Percentiles rank a stretch among this genome's conserved stretches.
These are phyloP conservation scores for Aspergillus sp. DNA, from an alignment of 2,329 filamentous ascomycete genomes.

Conservation along the genomic window DNA sequence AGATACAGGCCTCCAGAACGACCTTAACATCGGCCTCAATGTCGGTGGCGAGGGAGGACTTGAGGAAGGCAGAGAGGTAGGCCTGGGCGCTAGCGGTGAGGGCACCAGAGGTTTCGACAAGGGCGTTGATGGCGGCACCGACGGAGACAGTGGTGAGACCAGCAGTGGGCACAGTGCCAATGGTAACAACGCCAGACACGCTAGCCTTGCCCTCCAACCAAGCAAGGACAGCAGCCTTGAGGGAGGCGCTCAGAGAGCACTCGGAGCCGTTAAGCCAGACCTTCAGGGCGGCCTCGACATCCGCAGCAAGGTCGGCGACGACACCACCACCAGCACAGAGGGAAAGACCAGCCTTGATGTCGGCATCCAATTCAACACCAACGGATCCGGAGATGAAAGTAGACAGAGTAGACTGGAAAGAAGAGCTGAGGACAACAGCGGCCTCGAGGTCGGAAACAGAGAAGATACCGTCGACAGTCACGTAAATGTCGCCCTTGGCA, in stretches of 20 bases:
- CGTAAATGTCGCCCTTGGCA: slow-evolving; percentile 39
- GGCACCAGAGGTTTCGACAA: slow-evolving; percentile 33
- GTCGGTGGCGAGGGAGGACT: slow-evolving; percentile 27
- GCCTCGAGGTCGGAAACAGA: slow-evolving; percentile 27
- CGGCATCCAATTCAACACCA: slow-evolving; percentile 25
- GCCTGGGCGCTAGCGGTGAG: slow-evolving; percentile 32
- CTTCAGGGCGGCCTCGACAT: slow-evolving; percentile 36
- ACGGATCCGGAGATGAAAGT: slow-evolving; percentile 30
- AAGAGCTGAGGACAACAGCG: slow-evolving; percentile 35
- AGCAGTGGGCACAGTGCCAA: slow-evolving; percentile 30
- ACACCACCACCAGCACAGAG: slow-evolving; percentile 39
- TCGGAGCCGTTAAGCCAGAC: slow-evolving; percentile 31
- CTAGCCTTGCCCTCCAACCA: slow-evolving; percentile 34
- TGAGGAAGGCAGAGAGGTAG: slow-evolving; percentile 37
- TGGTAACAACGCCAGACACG: slow-evolving; percentile 29
- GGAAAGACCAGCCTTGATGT: slow-evolving; percentile 36
- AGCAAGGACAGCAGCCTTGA: slow-evolving; percentile 34
- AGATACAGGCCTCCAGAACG: slow-evolving; percentile 31
- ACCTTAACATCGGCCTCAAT: slow-evolving; percentile 33
- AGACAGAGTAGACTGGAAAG: slow-evolving; percentile 31
- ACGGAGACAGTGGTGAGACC: slow-evolving; percentile 36
- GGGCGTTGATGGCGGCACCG: slow-evolving; percentile 34
- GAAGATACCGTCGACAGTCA: slow-evolving; percentile 42
- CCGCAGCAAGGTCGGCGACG: slow-evolving; percentile 30
- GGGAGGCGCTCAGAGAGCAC: slow-evolving; percentile 31